Evolutionary conservation across 345 rosid species (phyloP).

Genomic region (Eucalyptus polyanthemos): DNA sequence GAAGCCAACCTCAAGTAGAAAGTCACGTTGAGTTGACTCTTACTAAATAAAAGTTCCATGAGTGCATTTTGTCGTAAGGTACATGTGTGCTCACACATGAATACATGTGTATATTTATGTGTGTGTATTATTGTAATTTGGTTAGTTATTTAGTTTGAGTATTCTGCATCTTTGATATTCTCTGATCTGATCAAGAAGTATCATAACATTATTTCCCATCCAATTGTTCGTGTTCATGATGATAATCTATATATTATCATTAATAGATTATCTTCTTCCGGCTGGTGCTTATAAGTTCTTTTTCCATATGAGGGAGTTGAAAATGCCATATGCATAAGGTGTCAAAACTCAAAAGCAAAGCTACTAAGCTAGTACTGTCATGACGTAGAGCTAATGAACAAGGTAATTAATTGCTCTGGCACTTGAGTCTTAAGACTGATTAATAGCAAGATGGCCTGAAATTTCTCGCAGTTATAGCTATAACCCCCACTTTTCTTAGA

Average conservation of each 20-base stretch:
- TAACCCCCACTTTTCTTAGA: not conserved
- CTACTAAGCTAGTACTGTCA: not conserved
- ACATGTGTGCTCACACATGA: not conserved
- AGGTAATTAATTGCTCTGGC: not conserved
- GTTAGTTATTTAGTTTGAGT: not conserved
- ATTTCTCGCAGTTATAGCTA: not conserved
- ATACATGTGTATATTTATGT: not conserved
- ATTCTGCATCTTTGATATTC: not conserved
- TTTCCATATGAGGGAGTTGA: not conserved
- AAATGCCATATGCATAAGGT: not conserved
- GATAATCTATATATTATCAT: not conserved
- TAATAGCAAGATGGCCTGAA: not conserved
- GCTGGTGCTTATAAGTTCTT: not conserved
- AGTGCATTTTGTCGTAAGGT: not conserved
- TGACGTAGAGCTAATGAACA: not conserved
- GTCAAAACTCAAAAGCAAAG: not conserved
- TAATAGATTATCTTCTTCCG: not conserved
- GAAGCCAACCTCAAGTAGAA: not conserved
- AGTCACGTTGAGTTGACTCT: not conserved
- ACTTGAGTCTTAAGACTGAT: not conserved
- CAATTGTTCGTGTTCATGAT: not conserved
- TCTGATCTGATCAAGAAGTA: not conserved
- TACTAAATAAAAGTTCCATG: not conserved
- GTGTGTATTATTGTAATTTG: not conserved
- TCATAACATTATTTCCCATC: not conserved